phyloP scores from a whole-genome alignment of 768 basidiomycete species.

The Auriscalpium microsporum region DNA sequence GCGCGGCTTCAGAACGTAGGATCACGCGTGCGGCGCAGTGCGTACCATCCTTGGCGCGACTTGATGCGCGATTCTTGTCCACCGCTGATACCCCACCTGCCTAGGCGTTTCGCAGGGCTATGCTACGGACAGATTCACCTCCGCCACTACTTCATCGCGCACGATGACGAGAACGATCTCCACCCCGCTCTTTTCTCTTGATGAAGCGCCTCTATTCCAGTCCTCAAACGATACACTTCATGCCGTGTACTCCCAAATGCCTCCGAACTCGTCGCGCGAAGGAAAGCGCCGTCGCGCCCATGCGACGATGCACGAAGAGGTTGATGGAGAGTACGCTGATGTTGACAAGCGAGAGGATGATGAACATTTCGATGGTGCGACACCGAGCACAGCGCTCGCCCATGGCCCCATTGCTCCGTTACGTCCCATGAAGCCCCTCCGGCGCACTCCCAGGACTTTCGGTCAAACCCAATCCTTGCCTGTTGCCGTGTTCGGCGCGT shows the following conservation, averaged over 20 bases:
- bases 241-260: slow-evolving; percentile 33
- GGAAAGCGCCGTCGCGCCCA: slow-evolving; percentile 28
- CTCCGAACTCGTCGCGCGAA: slow-evolving; percentile 19
- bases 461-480: slow-evolving; percentile 13
- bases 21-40: slow-evolving; percentile 55
- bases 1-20: slow-evolving; percentile 49
- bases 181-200: background rate
- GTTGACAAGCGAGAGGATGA: background rate
- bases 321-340: slow-evolving; percentile 5
- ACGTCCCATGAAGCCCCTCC: slow-evolving; percentile 31
- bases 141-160: background rate
- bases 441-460: slow-evolving; percentile 17
- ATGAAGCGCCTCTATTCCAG: slow-evolving; percentile 33
- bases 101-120: slow-evolving; percentile 60
- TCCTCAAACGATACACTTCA: slow-evolving; percentile 50
- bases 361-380: background rate
- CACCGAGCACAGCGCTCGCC: slow-evolving; percentile 3
- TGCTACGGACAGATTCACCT: slow-evolving; percentile 19
- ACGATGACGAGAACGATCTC: background rate
- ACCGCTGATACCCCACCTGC: slow-evolving; percentile 16
- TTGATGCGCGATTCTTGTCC: slow-evolving; percentile 16
- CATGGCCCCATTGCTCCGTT: slow-evolving; percentile 14
- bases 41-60: slow-evolving; percentile 18
- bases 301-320: slow-evolving; percentile 1
- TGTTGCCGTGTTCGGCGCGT: slow-evolving; percentile 3